Base-by-base conservation (phyloP, 78 protist species). In the Neovahlkampfia damariscottae region DNA sequence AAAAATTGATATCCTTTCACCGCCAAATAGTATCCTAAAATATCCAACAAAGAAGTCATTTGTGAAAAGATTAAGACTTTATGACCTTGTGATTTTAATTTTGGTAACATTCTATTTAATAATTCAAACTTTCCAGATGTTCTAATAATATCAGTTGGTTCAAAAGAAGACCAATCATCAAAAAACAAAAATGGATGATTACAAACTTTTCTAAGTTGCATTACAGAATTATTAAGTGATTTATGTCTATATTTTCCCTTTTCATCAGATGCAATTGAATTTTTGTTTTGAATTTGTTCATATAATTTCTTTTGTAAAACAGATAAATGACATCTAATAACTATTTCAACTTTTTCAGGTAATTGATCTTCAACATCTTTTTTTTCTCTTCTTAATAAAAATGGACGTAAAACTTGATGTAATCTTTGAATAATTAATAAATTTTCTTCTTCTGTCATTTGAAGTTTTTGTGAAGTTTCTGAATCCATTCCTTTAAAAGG, bases 1-100 rank as follows among this genome's bases (percentile, higher is more conserved):
- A 89, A 90, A 85, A 87, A 94, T 29, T 28, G 7, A 82, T 90
- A 85, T 8, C 72, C 59, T 8, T 85, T 59, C 41, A 80, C 76
- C 28, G 35, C 5, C 78, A 86, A 32, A 69, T 91, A 95, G 70
- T 95, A 99, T 30, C 91, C 95, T 30, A 97, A 31, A 58, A 97
- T 93, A 80, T 97, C 98, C 77, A 97, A 78, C 92, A 93, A 67
- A n/a, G 92, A 67, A 37, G 97, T 90, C 98, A 96, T 91, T 77
- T 98, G 98, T 0, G 93, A 91, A 76, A 91, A 89, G 39, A 89
- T 6, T 35, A 89, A 78, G 27, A 86, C 87, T 6, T 72, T 41
- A 19, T 37, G 73, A 7, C 70, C 7, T 5, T 28, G 28, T 59
- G 59, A 62, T 31, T 74, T 77, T 8, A 95, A 85, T 38, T 69